phyloP scores from a whole-genome alignment of 805 yeast species.

The Grigorovia transvaalensis region DNA sequence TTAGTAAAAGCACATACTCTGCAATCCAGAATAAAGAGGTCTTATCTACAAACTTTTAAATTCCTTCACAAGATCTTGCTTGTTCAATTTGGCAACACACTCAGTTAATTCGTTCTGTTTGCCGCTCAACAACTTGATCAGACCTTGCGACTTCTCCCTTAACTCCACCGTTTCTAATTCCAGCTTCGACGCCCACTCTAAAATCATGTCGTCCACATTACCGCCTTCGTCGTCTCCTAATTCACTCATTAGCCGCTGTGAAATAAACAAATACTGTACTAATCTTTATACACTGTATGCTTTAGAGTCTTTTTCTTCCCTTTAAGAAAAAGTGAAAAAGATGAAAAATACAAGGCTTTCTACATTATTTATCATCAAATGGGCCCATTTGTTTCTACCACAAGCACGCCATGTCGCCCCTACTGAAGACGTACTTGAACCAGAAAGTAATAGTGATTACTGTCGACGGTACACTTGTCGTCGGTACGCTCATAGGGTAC shows the following conservation, averaged over 20 bases:
- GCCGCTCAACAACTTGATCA: conserved; percentile 12
- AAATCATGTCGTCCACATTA: conserved; percentile 27
- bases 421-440: conserved; percentile 24
- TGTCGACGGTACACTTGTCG: conserved; percentile 43
- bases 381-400: neutral
- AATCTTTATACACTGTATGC: too few relatives aligned
- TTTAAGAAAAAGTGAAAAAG: too few relatives aligned
- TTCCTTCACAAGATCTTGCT: neutral
- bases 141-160: conserved; percentile 23
- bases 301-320: too few relatives aligned
- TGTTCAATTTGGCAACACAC: conserved; percentile 1
- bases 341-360: too few relatives aligned
- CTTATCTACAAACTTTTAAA: neutral
- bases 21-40: too few relatives aligned
- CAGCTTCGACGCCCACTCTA: conserved; percentile 41
- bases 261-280: too few relatives aligned
- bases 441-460: conserved; percentile 47
- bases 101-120: conserved; percentile 7
- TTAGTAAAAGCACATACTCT: neutral
- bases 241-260: neutral
- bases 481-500: conserved; percentile 45
- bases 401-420: conserved; percentile 20
- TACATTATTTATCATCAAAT: too few relatives aligned
- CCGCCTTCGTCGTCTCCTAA: neutral
- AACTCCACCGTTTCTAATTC: conserved; percentile 40